Conservation (phyloP, 805 yeast genomes). For the Scheffersomyces spartinae region DNA sequence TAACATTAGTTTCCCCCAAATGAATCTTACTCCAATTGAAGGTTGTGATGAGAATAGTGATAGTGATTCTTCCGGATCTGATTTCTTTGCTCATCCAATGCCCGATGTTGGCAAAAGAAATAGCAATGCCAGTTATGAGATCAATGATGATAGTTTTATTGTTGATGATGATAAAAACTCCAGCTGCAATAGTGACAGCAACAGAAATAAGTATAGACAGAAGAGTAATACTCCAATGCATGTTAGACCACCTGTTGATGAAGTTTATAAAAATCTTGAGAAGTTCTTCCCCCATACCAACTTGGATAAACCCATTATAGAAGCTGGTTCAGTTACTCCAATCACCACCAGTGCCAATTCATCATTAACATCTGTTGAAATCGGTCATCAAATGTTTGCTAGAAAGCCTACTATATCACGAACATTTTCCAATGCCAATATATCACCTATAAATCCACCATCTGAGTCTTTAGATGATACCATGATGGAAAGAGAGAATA, state of each 20-base stretch:
- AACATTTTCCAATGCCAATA: conserved; percentile 32
- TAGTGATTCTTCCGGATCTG: conserved; percentile 1
- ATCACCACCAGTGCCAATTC: neutral
- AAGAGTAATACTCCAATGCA: conserved; percentile 31
- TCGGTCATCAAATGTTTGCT: conserved; percentile 9
- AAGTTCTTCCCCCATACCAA: conserved; percentile 87
- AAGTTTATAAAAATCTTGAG: conserved; percentile 83
- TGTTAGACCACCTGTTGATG: conserved; percentile 92
- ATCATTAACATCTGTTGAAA: conserved; percentile 3
- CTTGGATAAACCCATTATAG: conserved; percentile 70
- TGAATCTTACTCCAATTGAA: conserved; percentile 6
- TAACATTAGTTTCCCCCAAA: no score
- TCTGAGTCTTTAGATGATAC: conserved; percentile 21
- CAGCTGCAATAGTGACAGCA: conserved; percentile 1
- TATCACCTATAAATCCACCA: conserved; percentile 18
- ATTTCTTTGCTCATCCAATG: conserved; percentile 2
- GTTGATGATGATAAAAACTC: neutral
- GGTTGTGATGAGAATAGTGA: conserved; percentile 1
- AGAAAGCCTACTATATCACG: conserved; percentile 26
- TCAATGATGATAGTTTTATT: neutral
- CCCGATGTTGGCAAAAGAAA: neutral
- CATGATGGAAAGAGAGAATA: no score
- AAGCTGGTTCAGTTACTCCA: conserved; percentile 1
- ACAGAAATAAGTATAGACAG: conserved; percentile 4
- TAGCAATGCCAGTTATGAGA: neutral